Percentiles rank a stretch among this genome's conserved stretches.
These are phyloP conservation scores for Theobroma grandiflorum DNA, from an alignment of 441 rosid genomes.

Conservation along the genomic window DNA sequence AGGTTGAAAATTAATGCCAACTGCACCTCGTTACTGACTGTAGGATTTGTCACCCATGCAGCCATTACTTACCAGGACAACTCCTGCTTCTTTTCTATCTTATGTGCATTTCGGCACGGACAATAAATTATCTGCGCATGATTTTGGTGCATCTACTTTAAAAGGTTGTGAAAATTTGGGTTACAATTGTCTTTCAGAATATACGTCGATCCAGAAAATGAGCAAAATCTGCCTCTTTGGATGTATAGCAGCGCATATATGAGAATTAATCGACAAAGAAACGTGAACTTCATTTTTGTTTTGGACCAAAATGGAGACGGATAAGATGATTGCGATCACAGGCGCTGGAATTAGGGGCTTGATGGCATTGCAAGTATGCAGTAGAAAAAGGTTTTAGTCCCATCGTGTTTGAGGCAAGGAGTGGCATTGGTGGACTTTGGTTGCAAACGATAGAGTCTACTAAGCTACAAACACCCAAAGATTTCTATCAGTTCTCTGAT, in stretches of 20 bases:
- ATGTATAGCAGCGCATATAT: not conserved
- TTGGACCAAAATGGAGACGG: constrained; percentile 19
- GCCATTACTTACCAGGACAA: not conserved
- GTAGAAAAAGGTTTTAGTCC: constrained; percentile 36
- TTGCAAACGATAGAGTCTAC: constrained; percentile 33
- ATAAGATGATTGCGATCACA: constrained; percentile 31
- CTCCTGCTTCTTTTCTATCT: not conserved
- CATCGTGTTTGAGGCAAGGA: constrained; percentile 30
- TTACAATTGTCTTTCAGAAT: not conserved
- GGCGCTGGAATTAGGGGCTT: constrained; percentile 45
- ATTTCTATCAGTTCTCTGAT: constrained; percentile 41
- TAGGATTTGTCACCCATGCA: constrained; percentile 7
- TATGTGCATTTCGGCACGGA: not conserved
- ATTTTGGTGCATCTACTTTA: not conserved
- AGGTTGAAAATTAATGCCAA: not conserved
- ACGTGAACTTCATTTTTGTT: not conserved
- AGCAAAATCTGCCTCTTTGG: not conserved
- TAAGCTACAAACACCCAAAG: constrained; percentile 40
- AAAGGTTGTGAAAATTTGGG: not conserved
- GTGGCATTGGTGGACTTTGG: constrained; percentile 41
- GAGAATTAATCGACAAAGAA: not conserved
- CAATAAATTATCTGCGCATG: not conserved
- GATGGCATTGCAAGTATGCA: constrained; percentile 36
- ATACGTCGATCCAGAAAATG: not conserved
- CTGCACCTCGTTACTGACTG: not conserved